Conservation (phyloP, 2,329 filamentous ascomycete species). For the Exophiala alcalophila region DNA sequence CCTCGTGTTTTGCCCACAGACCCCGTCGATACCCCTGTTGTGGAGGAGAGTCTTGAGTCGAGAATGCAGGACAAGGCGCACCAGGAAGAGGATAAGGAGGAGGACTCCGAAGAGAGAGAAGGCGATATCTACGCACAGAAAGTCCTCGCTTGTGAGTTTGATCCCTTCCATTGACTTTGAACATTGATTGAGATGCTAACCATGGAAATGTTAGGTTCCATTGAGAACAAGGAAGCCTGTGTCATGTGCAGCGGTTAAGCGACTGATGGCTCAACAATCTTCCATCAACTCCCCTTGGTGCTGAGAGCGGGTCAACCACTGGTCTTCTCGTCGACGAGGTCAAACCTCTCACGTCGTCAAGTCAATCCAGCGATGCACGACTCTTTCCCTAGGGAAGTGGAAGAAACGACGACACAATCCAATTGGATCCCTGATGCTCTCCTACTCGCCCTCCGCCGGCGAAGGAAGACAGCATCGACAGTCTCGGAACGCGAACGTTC, state of each 20-base stretch:
- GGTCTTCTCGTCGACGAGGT: no score
- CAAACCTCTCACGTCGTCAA: no score
- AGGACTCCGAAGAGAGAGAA: constrained; percentile 71
- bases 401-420: no score
- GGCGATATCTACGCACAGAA: constrained; percentile 94
- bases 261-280: background rate
- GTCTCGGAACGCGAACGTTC: no score
- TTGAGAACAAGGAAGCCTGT: constrained; percentile 93
- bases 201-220: constrained; percentile 63
- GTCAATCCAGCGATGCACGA: no score
- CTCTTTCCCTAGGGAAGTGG: no score
- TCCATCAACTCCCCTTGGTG: background rate
- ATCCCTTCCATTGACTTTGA: background rate
- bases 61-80: constrained; percentile 42
- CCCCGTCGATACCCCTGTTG: constrained; percentile 56
- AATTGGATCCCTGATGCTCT: no score
- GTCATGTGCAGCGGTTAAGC: constrained; percentile 92
- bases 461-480: no score
- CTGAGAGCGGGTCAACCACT: no score
- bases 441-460: no score
- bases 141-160: constrained; percentile 73
- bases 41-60: constrained; percentile 59
- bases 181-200: background rate
- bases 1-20: constrained; percentile 75
- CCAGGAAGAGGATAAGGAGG: constrained; percentile 71